A percentile compares a stretch with the other conserved stretches of the same genome.
Evolutionary conservation across 208 protist species (phyloP).

Genomic region (Leptomonas pyrrhocoris): DNA sequence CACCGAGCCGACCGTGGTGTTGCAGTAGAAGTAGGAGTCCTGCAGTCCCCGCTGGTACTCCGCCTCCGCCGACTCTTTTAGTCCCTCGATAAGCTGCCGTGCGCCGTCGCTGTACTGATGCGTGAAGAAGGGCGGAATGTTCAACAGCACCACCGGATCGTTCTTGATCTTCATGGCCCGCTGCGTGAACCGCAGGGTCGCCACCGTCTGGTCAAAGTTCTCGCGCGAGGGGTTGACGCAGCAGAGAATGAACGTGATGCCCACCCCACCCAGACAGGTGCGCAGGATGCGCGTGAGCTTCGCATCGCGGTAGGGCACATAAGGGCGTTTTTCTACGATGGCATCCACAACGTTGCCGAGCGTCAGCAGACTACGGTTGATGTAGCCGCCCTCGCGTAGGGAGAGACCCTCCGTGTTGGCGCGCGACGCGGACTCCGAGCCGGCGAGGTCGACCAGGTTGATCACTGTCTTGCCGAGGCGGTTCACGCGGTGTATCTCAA

Average conservation of each 20-base stretch:
- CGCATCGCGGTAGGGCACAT: conserved; percentile 89
- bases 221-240: conserved; percentile 86
- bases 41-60: conserved; percentile 78
- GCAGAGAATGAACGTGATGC: conserved; percentile 91
- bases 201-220: conserved; percentile 89
- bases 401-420: conserved; percentile 83
- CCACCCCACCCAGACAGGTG: conserved; percentile 81
- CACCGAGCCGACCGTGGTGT: conserved; percentile 51
- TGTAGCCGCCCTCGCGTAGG: conserved; percentile 74
- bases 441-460: conserved; percentile 92
- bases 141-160: conserved; percentile 85
- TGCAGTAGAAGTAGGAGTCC: conserved; percentile 73
- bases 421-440: conserved; percentile 80
- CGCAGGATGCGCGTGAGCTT: conserved; percentile 90
- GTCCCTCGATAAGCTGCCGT: conserved; percentile 45
- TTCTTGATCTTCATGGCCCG: conserved; percentile 90
- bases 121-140: conserved; percentile 80
- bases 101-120: conserved; percentile 77
- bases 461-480: conserved; percentile 63
- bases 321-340: conserved; percentile 62
- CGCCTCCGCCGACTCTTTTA: conserved; percentile 49
- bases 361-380: conserved; percentile 91
- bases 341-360: conserved; percentile 91
- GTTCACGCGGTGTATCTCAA: conserved; percentile 45
- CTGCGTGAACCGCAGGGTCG: conserved; percentile 87